Evolutionary conservation across 345 rosid species (phyloP), one percentile per base, ranked within the genome.

Genomic region (Balakata baccata): DNA sequence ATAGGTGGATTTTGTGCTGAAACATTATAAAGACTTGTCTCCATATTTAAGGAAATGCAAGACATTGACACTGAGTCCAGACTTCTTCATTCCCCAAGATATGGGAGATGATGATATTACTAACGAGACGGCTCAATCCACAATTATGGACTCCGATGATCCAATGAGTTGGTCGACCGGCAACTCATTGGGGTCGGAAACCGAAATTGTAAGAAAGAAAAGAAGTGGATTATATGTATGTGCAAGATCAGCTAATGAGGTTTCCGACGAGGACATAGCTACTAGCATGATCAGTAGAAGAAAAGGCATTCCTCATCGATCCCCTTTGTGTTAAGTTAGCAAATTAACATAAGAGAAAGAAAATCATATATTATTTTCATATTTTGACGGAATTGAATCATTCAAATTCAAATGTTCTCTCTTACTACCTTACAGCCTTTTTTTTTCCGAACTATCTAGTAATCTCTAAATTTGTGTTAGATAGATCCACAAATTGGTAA

Each of bases 271-370:
- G 57, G 88, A 87, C 75, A 89, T 88, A 78, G 88, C 95, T 46
- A 79, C 87, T 7, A 82, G 92, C 81, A 81, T 86, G 74, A 29
- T 29, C 34, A 91, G 83, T 81, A 84, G 99, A 77, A 86, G 99
- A 73, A 96, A 96, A 81, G 94, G 99, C 79, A 83, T 88, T 80
- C 99, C 99, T 56, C 97, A 92, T 43, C 83, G 99, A 73, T 89
- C 98, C 71, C 98, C 99, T 75, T 77, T 93, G 14, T 93, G 92
- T 82, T 95, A 87, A 84, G 58, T 29, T 23, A 41, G 2, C 6
- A 16, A 52, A 29, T 53, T 66, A 8, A 7, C 17, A 43, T 10
- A 17, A 69, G 4, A 6, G 52, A 58, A 57, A 58, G 41, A 71
- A 53, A 78, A 43, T 58, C 73, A 54, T 63, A 65, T n/a, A n/a